Evolutionary conservation across 2,329 filamentous ascomycete genomes (phyloP).

Genomic region (Byssothecium circinans): DNA sequence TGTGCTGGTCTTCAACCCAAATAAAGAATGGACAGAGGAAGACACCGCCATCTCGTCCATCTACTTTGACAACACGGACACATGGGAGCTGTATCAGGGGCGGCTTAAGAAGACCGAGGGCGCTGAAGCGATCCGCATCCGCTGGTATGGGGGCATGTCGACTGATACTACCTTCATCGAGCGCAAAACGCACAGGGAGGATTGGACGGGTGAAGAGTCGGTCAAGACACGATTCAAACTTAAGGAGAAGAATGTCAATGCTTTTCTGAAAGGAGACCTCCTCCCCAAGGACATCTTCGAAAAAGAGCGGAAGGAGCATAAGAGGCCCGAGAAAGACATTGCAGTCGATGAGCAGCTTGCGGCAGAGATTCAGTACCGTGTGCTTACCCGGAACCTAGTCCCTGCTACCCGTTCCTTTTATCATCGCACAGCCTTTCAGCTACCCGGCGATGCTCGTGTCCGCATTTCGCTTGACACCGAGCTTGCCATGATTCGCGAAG

Average conservation of each 20-base stretch:
- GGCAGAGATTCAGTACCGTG: slow-evolving; percentile 89
- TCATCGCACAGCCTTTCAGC: slow-evolving; percentile 95
- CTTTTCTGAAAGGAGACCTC: slow-evolving; percentile 81
- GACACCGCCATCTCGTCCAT: slow-evolving; percentile 97
- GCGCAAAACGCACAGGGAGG: slow-evolving; percentile 95
- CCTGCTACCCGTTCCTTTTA: slow-evolving; percentile 97
- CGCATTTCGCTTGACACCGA: slow-evolving; percentile 97
- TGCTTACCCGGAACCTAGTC: slow-evolving; percentile 80
- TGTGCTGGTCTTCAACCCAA: slow-evolving; percentile 94
- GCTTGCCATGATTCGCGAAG: slow-evolving; percentile 90
- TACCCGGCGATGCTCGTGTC: slow-evolving; percentile 92
- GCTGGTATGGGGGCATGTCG: slow-evolving; percentile 98
- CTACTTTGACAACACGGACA: slow-evolving; percentile 95
- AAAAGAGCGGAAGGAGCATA: slow-evolving; percentile 92
- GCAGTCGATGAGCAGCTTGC: slow-evolving; percentile 88
- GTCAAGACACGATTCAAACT: slow-evolving; percentile 94
- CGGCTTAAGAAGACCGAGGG: slow-evolving; percentile 97
- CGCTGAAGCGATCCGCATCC: slow-evolving; percentile 90
- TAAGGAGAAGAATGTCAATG: slow-evolving; percentile 97
- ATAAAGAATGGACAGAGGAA: slow-evolving; percentile 89
- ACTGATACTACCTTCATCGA: slow-evolving; percentile 95
- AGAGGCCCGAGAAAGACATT: slow-evolving; percentile 90
- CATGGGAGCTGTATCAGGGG: slow-evolving; percentile 91
- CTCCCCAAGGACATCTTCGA: slow-evolving; percentile 90
- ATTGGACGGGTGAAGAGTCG: slow-evolving; percentile 99